Evolutionary conservation across 805 yeast genomes (phyloP), one percentile per base, ranked within the genome.

Genomic region (Starmerella roubikii): DNA sequence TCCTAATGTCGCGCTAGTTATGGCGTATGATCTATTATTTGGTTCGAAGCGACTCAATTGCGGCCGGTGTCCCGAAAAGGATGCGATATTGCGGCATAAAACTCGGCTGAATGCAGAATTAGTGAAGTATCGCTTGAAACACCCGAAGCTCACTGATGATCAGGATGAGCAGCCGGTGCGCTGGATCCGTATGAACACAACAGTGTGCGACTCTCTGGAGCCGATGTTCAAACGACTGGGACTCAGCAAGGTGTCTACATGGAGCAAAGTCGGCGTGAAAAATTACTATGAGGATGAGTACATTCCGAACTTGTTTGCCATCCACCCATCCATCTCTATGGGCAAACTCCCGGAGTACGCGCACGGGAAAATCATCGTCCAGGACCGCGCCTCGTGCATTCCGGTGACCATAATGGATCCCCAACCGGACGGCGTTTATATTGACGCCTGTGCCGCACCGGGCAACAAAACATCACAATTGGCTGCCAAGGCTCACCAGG

Each of bases 391-490:
- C 0, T 85, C 96, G 1, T 91, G 98, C 57, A 85, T 91, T 54
- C 99, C 99, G 0, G 95, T 93, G 0, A 74, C 73, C 44, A 85
- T 91, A 21, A 60, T 91, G 34, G 66, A 72, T 45, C 82, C 88
- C 0, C 39, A 55, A 1, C 65, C 71, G 3, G 15, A 11, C 3
- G 44, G 41, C 13, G 17, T 4, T 13, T 74, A 85, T 10, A 80
- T 91, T 32, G 99, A 91, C 60, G 79, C 95, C 1, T 86, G 96
- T 61, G 86, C 97, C 2, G 98, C 99, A 0, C 99, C 99, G 4
- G 99, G 99, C 4, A 91, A 91, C 59, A 93, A 91, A 57, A 91
- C 99, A 0, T 83, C 96, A 0, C 97, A 88, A 60, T 62, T 78
- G 18, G 94, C 95, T 0, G 73, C 91, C 0, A 64, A 71, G 36